Percentiles rank a stretch among this genome's conserved stretches.
Conservation (phyloP, 192 early-diverging fungal genomes). For the Funneliformis mosseae region DNA sequence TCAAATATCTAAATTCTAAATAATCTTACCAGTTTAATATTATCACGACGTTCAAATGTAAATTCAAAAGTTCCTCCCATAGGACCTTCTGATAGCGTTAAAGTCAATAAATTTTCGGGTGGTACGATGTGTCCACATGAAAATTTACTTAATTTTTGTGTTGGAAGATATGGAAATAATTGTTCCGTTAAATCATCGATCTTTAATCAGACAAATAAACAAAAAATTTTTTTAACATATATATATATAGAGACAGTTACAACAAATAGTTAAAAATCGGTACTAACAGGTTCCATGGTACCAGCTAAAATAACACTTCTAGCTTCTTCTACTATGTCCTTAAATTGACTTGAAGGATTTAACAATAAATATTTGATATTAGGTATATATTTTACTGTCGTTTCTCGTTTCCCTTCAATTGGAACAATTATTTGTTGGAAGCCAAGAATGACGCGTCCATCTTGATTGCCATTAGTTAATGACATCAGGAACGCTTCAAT, state of each 20-base stretch:
- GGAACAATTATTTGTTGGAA: conserved; percentile 18
- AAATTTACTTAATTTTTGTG: conserved; percentile 60
- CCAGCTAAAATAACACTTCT: conserved; percentile 85
- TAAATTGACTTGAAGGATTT: conserved; percentile 81
- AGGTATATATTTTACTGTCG: conserved; percentile 15
- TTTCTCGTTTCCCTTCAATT: background rate
- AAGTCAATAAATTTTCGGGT: conserved; percentile 67
- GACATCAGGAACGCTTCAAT: conserved; percentile 60
- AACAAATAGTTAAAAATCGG: background rate
- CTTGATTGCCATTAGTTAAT: conserved; percentile 61
- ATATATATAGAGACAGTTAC: conserved; percentile 37
- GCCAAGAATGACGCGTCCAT: conserved; percentile 69
- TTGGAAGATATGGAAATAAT: conserved; percentile 58
- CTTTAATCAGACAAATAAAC: conserved; percentile 26
- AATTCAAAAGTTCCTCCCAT: conserved; percentile 65
- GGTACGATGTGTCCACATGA: conserved; percentile 89
- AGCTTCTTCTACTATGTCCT: conserved; percentile 75
- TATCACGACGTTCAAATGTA: conserved; percentile 62
- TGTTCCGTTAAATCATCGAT: conserved; percentile 46
- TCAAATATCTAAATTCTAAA: background rate
- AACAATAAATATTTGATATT: conserved; percentile 83
- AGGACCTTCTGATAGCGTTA: conserved; percentile 68
- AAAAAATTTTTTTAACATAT: background rate
- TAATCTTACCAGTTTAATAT: conserved; percentile 47
- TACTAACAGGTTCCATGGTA: conserved; percentile 85